Evolutionary conservation across 345 rosid species (phyloP), one percentile per base, ranked within the genome.

Genomic region (Hevea brasiliensis): DNA sequence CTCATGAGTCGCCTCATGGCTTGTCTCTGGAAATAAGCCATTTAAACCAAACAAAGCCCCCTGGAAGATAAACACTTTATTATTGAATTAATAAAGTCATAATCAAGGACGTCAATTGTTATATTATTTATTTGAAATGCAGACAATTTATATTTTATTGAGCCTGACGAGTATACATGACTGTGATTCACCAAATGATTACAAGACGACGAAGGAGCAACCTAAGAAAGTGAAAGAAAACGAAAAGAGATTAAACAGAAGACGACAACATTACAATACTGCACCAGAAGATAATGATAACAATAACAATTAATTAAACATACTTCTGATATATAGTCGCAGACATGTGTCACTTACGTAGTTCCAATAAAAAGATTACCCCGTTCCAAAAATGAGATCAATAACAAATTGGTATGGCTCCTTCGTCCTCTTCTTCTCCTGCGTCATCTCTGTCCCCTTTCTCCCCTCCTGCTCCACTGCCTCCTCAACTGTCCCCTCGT

Each of bases 351-450:
- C 37, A 47, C 6, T 50, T 17, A 3, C 8, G 14, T 50, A 2
- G 21, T 50, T 50, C 55, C 3, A 4, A 50, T 50, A 50, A 50
- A 50, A 18, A 50, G 55, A 17, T 0, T 0, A 3, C n/a, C 7
- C 18, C 7, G 4, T 20, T 50, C 55, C 55, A 15, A 50, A 50
- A 17, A 50, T 50, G 55, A 50, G 21, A 50, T 50, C 4, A 7
- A 50, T 50, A 17, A 50, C 55, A 15, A 50, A 8, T 24, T 51
- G 55, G 37, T 1, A 93, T 87, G 97, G 90, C 89, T 80, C 85
- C 94, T 60, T 65, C 88, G 27, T 85, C 89, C 58, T 81, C 96
- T 7, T 84, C 90, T 42, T 80, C 97, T 78, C 79, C 92, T 72
- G 77, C 86, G 51, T 81, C 87, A 48, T 83, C 92, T 67, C 83